Base-by-base conservation (phyloP, 345 rosid genomes). In the Conringia planisiliqua region DNA sequence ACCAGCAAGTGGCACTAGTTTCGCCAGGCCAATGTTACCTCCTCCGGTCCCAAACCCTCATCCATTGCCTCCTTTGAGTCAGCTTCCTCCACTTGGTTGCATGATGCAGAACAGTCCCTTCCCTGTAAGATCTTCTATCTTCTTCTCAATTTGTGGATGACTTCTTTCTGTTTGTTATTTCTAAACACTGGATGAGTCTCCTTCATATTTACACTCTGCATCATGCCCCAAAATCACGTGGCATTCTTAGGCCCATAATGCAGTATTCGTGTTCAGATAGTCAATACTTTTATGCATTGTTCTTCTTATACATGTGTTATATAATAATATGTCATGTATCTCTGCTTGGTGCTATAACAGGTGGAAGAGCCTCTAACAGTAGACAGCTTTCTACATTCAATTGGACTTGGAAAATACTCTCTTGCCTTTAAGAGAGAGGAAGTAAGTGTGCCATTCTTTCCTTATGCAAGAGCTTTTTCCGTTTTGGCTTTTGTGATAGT, bases 381-480 rank as follows among this genome's bases (percentile, higher is more conserved):
- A 74, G 97, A 92, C 77, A 82, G 91, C 71, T 81, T 95, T 77
- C 79, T 95, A 71, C 72, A 81, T 56, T 84, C 92, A 20, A 77
- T 95, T 63, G 97, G 95, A 66, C 78, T 95, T 82, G 94, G 81
- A 70, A 92, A 83, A 86, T 95, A 87, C 81, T 85, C 80, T 50
- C 78, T 86, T 73, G 63, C 70, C 72, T 92, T 95, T 74, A 92
- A 95, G 92, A 88, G 89, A 36, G 99, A 95, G 85, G 97, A 92
- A 85, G 99, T 95, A 88, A 29, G 97, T 66, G 74, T 32, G 20
- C 3, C 64, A 24, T 54, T 59, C 18, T 46, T 75, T 80, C 36
- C 61, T 71, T 44, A 30, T 54, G 39, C 56, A 30, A 29, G n/a
- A 54, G 55, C 50, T 51, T 42, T 47, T 73, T 13, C 38, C 51